Percentiles rank a stretch among this genome's conserved stretches.
phyloP scores from a whole-genome alignment of 83 land plant genomes.

The Larix sibirica region DNA sequence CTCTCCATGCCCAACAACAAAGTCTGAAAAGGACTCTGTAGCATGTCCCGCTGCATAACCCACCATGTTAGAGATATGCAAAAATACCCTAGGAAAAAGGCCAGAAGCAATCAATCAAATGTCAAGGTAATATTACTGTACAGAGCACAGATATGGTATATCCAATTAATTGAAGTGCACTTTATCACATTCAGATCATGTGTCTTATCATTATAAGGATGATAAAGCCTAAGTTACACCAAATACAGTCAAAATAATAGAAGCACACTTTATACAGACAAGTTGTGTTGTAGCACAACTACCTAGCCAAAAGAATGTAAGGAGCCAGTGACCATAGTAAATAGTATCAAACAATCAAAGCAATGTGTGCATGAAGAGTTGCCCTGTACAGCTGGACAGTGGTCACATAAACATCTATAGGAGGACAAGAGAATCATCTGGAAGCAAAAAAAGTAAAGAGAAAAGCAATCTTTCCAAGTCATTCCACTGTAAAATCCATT shows the following conservation, averaged over 20 bases:
- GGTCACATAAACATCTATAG: not conserved
- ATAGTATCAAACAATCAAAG: not conserved
- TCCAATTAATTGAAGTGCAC: not conserved
- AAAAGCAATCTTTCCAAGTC: too few species aligned
- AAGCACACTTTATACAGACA: not conserved
- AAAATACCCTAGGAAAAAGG: not conserved
- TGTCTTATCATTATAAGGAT: not conserved
- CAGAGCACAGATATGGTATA: not conserved
- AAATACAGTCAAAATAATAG: not conserved
- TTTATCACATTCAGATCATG: not conserved
- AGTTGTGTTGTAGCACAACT: not conserved
- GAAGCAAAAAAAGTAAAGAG: too few species aligned
- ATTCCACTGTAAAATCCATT: not conserved
- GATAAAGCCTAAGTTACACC: not conserved
- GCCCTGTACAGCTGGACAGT: not conserved
- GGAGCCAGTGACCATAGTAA: not conserved
- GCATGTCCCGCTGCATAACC: conserved; percentile 91
- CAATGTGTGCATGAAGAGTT: not conserved
- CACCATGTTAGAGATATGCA: conserved; percentile 6
- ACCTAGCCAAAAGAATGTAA: not conserved
- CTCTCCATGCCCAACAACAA: conserved; percentile 96
- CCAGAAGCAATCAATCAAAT: not conserved
- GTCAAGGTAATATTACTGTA: not conserved
- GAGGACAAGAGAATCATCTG: not conserved
- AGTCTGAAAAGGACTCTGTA: conserved; percentile 88